Evolutionary conservation across 495 filamentous ascomycete species (phyloP), one percentile per base, ranked within the genome.

Genomic region (Zalerion maritima): DNA sequence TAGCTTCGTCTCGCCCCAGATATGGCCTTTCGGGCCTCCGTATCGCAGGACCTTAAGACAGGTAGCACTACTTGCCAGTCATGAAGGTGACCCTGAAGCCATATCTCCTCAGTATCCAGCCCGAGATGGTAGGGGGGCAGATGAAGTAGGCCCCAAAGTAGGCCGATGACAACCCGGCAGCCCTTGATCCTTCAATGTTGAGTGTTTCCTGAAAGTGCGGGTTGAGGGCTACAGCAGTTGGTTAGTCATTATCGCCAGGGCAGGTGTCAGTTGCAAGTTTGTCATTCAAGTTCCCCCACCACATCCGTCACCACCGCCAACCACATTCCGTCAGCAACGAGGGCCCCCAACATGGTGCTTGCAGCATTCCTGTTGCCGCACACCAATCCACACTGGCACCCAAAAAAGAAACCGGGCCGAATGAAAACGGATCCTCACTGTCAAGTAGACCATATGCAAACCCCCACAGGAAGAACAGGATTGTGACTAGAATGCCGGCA

Each of bases 401-500:
- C n/a, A n/a, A n/a, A n/a, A n/a, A n/a, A n/a, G n/a, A n/a, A n/a
- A n/a, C n/a, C n/a, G n/a, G n/a, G n/a, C n/a, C n/a, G n/a, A n/a
- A n/a, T n/a, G n/a, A n/a, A 6, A 15, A 16, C 16, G 9, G 2
- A 37, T 12, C 8, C 4, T 7, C n/a, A 2, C 1, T 3, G 7
- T 8, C 23, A 18, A 80, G 56, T 17, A 80, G 59, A 3, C 73
- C 78, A 47, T 87, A 85, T 2, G 77, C 71, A 40, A 87, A 82
- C 0, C 81, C 81, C 81, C 78, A 86, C 5, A 89, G 60, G 51
- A 91, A 86, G 54, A 85, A 87, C 3, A 87, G 59, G 31, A 83
- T 59, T 5, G 77, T 84, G 26, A 79, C 74, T 21, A 79, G 56
- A 11, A 32, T n/a, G n/a, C n/a, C n/a, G n/a, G n/a, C n/a, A n/a